Conservation (phyloP, 129 eudicot genomes). For the Kitagawia praeruptora region DNA sequence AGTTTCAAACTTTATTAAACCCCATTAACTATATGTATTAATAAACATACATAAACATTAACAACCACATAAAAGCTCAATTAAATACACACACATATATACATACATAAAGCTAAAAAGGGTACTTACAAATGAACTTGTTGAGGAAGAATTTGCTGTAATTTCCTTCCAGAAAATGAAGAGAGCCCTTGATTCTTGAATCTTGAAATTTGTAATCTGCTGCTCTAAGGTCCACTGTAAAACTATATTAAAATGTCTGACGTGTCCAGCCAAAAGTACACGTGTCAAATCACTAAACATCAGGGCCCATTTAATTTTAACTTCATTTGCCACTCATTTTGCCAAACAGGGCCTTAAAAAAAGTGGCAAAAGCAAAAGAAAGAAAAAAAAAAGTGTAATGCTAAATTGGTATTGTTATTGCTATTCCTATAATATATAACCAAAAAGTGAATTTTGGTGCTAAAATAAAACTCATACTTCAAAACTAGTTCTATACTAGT, state of each 20-base stretch:
- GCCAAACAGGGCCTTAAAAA: background rate
- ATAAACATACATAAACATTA: background rate
- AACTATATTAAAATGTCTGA: background rate
- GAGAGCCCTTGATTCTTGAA: background rate
- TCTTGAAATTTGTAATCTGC: background rate
- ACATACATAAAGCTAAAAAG: background rate
- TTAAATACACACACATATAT: background rate
- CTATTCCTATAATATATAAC: too few relatives aligned
- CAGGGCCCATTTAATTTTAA: too few relatives aligned
- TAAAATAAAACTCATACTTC: too few relatives aligned
- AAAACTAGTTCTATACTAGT: too few relatives aligned
- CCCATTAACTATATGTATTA: background rate
- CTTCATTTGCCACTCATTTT: background rate
- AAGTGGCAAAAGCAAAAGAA: background rate
- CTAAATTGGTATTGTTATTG: too few relatives aligned
- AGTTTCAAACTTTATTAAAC: background rate
- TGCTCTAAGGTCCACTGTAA: background rate
- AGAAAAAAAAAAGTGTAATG: background rate
- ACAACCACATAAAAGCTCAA: background rate
- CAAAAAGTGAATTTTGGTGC: too few relatives aligned
- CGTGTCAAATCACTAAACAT: background rate
- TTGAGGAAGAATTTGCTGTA: background rate
- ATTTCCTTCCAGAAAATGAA: background rate
- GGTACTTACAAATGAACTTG: slow-evolving; percentile 12
- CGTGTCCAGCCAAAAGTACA: background rate